These are phyloP conservation scores for Phaseolus coccineus DNA, from an alignment of 331 rosid species.

Conservation along the genomic window DNA sequence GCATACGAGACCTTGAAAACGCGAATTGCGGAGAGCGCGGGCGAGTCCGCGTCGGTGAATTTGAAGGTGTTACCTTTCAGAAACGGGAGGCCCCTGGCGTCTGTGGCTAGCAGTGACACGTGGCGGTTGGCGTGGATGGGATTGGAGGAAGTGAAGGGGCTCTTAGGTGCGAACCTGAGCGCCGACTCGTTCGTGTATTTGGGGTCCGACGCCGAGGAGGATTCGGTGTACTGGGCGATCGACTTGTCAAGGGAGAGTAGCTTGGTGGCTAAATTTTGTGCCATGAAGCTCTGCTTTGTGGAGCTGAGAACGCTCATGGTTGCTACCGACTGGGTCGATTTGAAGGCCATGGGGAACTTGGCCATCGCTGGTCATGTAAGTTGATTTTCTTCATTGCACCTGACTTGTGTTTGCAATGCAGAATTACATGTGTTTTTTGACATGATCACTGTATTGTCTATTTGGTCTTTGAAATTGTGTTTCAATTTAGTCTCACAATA, in stretches of 20 bases:
- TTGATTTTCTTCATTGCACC: not conserved
- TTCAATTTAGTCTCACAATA: no score
- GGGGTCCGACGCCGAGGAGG: constrained; percentile 67
- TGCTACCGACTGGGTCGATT: constrained; percentile 88
- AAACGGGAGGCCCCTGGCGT: constrained; percentile 75
- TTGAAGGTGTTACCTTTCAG: constrained; percentile 77
- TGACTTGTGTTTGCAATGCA: not conserved
- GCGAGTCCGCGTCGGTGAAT: constrained; percentile 49
- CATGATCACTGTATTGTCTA: no score
- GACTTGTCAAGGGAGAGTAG: constrained; percentile 64
- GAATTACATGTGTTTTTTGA: no score
- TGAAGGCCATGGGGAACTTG: constrained; percentile 66
- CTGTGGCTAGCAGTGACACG: constrained; percentile 45
- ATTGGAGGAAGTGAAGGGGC: constrained; percentile 55
- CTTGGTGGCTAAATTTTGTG: constrained; percentile 55
- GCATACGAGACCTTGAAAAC: constrained; percentile 65
- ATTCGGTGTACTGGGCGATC: constrained; percentile 76
- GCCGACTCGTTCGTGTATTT: constrained; percentile 72
- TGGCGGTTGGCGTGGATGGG: constrained; percentile 85
- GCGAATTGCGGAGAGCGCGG: constrained; percentile 52
- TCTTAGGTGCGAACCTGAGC: constrained; percentile 50
- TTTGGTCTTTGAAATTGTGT: no score
- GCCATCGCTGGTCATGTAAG: constrained; percentile 95
- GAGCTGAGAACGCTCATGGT: constrained; percentile 91
- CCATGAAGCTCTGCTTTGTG: constrained; percentile 59